phyloP scores from a whole-genome alignment of 352 stramenopile species.

The Bremia lactucae region DNA sequence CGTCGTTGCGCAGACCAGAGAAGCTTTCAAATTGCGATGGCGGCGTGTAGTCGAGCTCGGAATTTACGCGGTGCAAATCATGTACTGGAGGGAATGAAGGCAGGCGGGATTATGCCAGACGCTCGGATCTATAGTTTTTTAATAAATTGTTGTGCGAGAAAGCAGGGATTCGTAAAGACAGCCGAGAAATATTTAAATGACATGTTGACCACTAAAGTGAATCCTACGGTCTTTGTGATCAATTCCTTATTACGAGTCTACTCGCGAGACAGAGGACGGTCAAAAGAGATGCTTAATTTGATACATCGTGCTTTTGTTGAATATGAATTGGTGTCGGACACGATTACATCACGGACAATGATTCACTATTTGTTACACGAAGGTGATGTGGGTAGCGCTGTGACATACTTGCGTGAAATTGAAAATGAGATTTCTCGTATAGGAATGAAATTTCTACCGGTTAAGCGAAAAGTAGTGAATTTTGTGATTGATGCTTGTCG shows the following conservation, averaged over 20 bases:
- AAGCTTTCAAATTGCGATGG: slow-evolving; percentile 64
- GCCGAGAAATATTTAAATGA: slow-evolving; percentile 39
- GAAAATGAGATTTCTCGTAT: slow-evolving; percentile 6
- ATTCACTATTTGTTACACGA: slow-evolving; percentile 36
- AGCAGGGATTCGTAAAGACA: slow-evolving; percentile 17
- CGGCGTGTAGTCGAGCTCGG: slow-evolving; percentile 40
- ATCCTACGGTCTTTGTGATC: slow-evolving; percentile 32
- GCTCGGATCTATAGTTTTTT: slow-evolving; percentile 43
- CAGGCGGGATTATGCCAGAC: slow-evolving; percentile 14
- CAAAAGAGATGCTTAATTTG: slow-evolving; percentile 22
- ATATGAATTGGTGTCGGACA: slow-evolving; percentile 29
- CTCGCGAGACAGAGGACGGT: slow-evolving; percentile 21
- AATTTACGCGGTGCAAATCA: slow-evolving; percentile 25
- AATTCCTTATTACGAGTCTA: slow-evolving; percentile 66
- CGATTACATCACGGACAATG: slow-evolving; percentile 34
- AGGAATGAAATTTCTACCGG: slow-evolving; percentile 3
- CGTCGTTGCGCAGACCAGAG: slow-evolving; percentile 27
- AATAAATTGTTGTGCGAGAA: slow-evolving; percentile 55
- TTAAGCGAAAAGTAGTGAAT: slow-evolving; percentile 22
- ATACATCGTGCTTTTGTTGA: slow-evolving; percentile 21
- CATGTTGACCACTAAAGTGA: slow-evolving; percentile 25
- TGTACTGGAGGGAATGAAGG: slow-evolving; percentile 40
- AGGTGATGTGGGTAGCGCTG: slow-evolving; percentile 9
- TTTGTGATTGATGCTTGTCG: slow-evolving; percentile 42
- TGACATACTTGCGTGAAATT: slow-evolving; percentile 21